Evolutionary conservation across 768 basidiomycete species (phyloP), one percentile per base, ranked within the genome.

Genomic region (Cytidiella melzeri): DNA sequence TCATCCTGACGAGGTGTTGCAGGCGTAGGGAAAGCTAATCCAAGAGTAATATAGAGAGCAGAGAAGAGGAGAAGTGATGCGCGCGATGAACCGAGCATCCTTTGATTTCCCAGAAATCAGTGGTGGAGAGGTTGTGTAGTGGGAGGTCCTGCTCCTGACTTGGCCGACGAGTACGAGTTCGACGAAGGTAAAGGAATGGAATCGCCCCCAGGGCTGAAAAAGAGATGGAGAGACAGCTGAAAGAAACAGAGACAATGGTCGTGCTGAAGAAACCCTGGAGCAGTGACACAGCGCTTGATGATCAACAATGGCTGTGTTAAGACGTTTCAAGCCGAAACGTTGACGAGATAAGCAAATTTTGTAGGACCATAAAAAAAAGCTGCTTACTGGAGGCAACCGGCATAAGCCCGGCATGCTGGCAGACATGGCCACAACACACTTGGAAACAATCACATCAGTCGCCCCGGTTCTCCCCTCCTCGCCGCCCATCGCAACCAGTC

Each of bases 61-160:
- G 43, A 67, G 48, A 41, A 52, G n/a, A 57, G 43, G 45, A 56
- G 48, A 19, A 57, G 45, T 3, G 52, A 52, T 48, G 51, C 53
- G 30, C 15, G 30, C 41, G 58, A 58, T 50, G 52, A 50, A 28
- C 51, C 55, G 28, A 57, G 57, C 66, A 67, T 67, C 43, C 54
- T 61, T 28, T 56, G 47, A 53, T 56, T 44, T 44, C 47, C 50
- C 19, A 41, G 53, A 46, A 38, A 54, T 51, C 53, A 52, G 43
- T 45, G 49, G 48, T 36, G 43, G 48, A 56, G 47, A 42, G 54
- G 53, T 44, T n/a, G 30, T 15, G n/a, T 56, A 51, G 65, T 52
- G 43, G 62, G 61, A 70, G 71, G 64, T 61, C 71, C 67, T 57
- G 71, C 71, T 70, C 71, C 69, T 60, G 30, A 50, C 41, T n/a